phyloP scores from a whole-genome alignment of 2,329 filamentous ascomycete species.

The Trichoderma pleuroti region DNA sequence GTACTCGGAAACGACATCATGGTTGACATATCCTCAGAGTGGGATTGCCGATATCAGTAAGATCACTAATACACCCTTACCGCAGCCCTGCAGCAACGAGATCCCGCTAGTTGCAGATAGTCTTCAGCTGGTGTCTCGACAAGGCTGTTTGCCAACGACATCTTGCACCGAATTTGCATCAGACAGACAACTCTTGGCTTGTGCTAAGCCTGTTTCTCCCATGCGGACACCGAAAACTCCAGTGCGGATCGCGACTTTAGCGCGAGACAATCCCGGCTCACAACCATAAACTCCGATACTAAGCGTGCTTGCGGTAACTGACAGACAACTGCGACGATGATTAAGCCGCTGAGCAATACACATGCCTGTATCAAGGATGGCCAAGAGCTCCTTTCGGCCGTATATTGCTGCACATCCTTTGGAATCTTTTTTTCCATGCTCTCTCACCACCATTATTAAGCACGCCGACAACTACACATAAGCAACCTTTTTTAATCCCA shows the following conservation, averaged over 20 bases:
- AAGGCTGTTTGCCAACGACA: background rate
- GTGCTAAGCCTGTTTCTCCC: background rate
- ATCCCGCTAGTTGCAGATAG: background rate
- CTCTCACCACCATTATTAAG: background rate
- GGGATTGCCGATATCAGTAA: background rate
- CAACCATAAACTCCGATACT: background rate
- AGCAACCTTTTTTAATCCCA: background rate
- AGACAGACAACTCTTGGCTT: background rate
- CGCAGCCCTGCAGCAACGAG: background rate
- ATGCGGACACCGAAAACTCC: background rate
- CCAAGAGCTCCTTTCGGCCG: background rate
- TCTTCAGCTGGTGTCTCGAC: background rate
- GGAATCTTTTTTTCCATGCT: background rate
- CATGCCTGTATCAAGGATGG: background rate
- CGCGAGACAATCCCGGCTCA: background rate
- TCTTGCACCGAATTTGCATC: background rate
- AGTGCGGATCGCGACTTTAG: background rate
- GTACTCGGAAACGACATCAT: background rate
- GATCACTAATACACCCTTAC: background rate
- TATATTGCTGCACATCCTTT: background rate
- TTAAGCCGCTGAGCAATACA: background rate
- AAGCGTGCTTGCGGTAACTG: background rate
- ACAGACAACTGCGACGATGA: background rate
- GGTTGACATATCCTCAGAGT: background rate
- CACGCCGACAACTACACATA: background rate